Base-by-base conservation (phyloP, 2,329 filamentous ascomycete species). In the Arthrinium puccinioides region DNA sequence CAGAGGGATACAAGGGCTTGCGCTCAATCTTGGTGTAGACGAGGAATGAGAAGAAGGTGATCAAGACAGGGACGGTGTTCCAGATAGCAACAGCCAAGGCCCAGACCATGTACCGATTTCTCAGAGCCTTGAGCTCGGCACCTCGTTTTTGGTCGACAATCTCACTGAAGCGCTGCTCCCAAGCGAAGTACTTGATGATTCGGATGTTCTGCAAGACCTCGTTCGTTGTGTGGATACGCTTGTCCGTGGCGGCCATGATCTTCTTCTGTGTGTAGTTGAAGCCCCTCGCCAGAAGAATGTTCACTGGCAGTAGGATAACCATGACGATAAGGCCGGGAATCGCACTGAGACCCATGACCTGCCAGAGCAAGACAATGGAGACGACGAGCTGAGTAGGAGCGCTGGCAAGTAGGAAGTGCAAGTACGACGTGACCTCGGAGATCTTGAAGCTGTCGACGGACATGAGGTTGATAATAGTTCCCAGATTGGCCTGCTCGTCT, bases 391-490 rank as follows among this genome's bases (percentile, higher is more conserved):
- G 89, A 0, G 92, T 85, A 0, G 92, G 92, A 2, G 90, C 89
- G 43, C 84, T 82, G 1, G 89, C 90, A 69, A 90, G 84, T n/a
- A 98, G 69, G 61, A 94, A 98, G 62, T 98, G 92, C 21, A 98
- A 69, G 57, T 98, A 98, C 0, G 90, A 85, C 25, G 87, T 92
- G 41, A 95, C 82, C 57, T 98, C 92, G 44, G 87, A 85, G 38
- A 98, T 87, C 65, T 98, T 98, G 77, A 97, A 97, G 32, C 90
- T 96, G 67, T 98, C 94, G 27, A 98, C 94, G 9, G 92, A 94
- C 92, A 98, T 98, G 47, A 98, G 70, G 60, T 97, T 98, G 67
- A 98, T 98, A 53, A 98, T 96, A n/a, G 92, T 94, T 44, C 94
- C 92, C 35, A 94, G 74, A 43, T 92, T 96, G 26, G 88, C 90